These are phyloP conservation scores for Sarocladiaceae sp. DNA, from an alignment of 2,329 filamentous ascomycete genomes.

Conservation along the genomic window DNA sequence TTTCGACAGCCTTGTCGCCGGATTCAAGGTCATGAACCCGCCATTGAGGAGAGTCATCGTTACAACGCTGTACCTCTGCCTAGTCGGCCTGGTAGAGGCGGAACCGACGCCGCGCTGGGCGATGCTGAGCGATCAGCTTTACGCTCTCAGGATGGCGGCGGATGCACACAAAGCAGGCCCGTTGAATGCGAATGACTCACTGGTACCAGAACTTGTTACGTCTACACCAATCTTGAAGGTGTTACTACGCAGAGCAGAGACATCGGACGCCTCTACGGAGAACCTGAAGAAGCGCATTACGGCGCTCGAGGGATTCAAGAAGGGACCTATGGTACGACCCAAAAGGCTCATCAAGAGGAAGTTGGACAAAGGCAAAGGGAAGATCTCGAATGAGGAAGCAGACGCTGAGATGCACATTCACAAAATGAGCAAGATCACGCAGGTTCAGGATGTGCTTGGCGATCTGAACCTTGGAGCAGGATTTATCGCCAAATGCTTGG, in stretches of 20 bases:
- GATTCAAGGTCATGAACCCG: slow-evolving; percentile 59
- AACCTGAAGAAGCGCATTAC: slow-evolving; percentile 55
- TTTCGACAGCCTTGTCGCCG: slow-evolving; percentile 64
- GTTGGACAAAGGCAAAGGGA: slow-evolving; percentile 60
- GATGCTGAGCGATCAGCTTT: slow-evolving; percentile 75
- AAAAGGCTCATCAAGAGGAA: slow-evolving; percentile 47
- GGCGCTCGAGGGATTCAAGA: slow-evolving; percentile 54
- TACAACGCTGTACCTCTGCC: slow-evolving; percentile 67
- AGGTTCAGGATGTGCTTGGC: slow-evolving; percentile 91
- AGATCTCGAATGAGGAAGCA: slow-evolving; percentile 29
- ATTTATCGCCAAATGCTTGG: slow-evolving; percentile 73
- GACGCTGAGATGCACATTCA: slow-evolving; percentile 62
- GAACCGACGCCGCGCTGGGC: slow-evolving; percentile 60
- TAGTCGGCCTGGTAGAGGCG: slow-evolving; percentile 63
- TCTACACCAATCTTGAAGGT: slow-evolving; percentile 68
- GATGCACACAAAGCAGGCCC: slow-evolving; percentile 55
- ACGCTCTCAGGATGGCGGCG: slow-evolving; percentile 67
- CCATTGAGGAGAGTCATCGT: slow-evolving; percentile 61
- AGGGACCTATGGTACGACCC: slow-evolving; percentile 45
- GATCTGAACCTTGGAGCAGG: slow-evolving; percentile 77
- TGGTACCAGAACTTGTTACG: slow-evolving; percentile 78
- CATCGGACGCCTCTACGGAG: slow-evolving; percentile 40
- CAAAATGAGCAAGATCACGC: slow-evolving; percentile 75
- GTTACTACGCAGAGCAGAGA: slow-evolving; percentile 48
- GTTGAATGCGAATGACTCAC: slow-evolving; percentile 55